Evolutionary conservation across 805 yeast genomes (phyloP), one percentile per base, ranked within the genome.

Genomic region (Scheffersomyces stipitis): DNA sequence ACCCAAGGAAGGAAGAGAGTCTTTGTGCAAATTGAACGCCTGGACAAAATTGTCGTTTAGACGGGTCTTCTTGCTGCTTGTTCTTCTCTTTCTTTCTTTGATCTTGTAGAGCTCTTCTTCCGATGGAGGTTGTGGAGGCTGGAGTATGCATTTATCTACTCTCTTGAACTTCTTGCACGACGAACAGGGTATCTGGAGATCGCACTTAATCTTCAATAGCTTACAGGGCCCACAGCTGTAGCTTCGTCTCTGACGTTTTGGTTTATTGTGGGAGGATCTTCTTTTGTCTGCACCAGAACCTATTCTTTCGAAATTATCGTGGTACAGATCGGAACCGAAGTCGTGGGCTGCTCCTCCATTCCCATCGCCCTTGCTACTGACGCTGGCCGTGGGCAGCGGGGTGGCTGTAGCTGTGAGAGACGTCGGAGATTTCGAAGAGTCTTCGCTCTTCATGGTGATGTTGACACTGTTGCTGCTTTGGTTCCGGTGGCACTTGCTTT

Each of bases 171-270:
- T 52, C 15, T 49, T 40, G 45, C 81, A 76, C 16, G 73, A 62
- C 2, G 69, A 56, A 48, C 81, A 76, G 0, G 80, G 80, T 5
- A 56, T 56, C 31, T 58, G 48, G 38, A 73, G 64, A 44, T 76
- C 78, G 54, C 81, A 76, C 47, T 73, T 74, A 48, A 75, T 72
- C 51, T 76, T 76, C 38, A 71, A 69, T n/a, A 60, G 52, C 45
- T 73, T 73, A 45, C 81, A 76, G 2, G 78, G 79, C 1, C 80
- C 81, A 51, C 81, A 76, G 37, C 71, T 70, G 48, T 76, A 76
- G n/a, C 76, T 69, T 29, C 80, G 57, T 41, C 81, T 54, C 33
- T 66, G 68, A 38, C 74, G 49, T 43, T 66, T 66, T n/a, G 51
- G 38, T 35, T 31, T 36, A 28, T 20, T 20, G 24, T 7, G 24